Evolutionary conservation across 1,284 basidiomycete genomes (phyloP).

Genomic region (Pseudozyma hubeiensis): DNA sequence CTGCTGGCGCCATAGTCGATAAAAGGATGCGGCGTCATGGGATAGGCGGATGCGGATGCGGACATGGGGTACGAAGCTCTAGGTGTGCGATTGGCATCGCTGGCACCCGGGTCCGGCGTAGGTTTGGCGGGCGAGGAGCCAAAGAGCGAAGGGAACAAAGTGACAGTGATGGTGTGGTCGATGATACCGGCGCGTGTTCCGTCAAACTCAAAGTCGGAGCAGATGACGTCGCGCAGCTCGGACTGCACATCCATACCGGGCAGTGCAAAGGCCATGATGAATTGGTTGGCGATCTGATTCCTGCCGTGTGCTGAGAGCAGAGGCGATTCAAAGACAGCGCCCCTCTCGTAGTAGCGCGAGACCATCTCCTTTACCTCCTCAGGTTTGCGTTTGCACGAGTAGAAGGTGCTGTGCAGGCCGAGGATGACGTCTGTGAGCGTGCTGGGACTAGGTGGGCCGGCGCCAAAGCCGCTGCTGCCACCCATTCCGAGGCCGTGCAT

Average conservation of each 20-base stretch:
- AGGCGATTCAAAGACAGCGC: slow-evolving; percentile 66
- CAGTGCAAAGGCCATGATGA: slow-evolving; percentile 66
- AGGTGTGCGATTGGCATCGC: slow-evolving; percentile 46
- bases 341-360: slow-evolving; percentile 62
- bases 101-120: slow-evolving; percentile 15
- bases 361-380: slow-evolving; percentile 66
- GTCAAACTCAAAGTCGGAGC: slow-evolving; percentile 68
- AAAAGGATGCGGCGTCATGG: slow-evolving; percentile 65
- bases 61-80: slow-evolving; percentile 32
- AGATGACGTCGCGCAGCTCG: slow-evolving; percentile 67
- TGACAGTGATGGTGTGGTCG: slow-evolving; percentile 67
- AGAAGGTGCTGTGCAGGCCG: slow-evolving; percentile 65
- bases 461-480: slow-evolving; percentile 18
- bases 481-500: slow-evolving; percentile 37
- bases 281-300: slow-evolving; percentile 67
- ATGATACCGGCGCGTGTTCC: slow-evolving; percentile 69
- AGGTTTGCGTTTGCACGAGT: slow-evolving; percentile 63
- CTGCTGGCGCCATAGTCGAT: slow-evolving; percentile 56
- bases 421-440: slow-evolving; percentile 68
- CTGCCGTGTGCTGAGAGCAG: slow-evolving; percentile 63
- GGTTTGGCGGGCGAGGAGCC: slow-evolving; percentile 36
- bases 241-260: slow-evolving; percentile 66
- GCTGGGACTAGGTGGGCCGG: slow-evolving; percentile 64
- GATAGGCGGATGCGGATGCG: slow-evolving; percentile 31
- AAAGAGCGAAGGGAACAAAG: slow-evolving; percentile 63